Conservation (phyloP, 2,329 filamentous ascomycete species). For the Aspergillaceae sp. region DNA sequence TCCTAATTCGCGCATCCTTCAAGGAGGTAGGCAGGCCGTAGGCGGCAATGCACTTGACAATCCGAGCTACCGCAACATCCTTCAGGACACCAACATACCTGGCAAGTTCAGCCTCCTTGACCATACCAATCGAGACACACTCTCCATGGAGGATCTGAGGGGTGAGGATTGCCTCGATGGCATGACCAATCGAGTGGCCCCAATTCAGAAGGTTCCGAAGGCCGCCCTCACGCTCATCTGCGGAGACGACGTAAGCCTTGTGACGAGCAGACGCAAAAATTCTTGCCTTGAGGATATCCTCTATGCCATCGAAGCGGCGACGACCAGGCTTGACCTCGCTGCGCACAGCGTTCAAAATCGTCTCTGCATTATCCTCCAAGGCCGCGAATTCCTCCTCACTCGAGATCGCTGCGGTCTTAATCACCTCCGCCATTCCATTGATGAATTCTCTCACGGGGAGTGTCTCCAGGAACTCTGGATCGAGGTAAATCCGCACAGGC, state of each 20-base stretch:
- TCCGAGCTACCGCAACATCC: slow-evolving; percentile 76
- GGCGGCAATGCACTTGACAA: slow-evolving; percentile 89
- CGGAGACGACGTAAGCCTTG: slow-evolving; percentile 89
- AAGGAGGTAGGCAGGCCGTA: slow-evolving; percentile 83
- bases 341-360: slow-evolving; percentile 65
- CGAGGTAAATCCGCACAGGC: slow-evolving; percentile 86
- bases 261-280: slow-evolving; percentile 85
- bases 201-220: slow-evolving; percentile 93
- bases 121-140: slow-evolving; percentile 94
- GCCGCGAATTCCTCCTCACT: slow-evolving; percentile 76
- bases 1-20: slow-evolving; percentile 71
- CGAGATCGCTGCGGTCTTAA: slow-evolving; percentile 97
- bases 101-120: slow-evolving; percentile 90
- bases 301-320: slow-evolving; percentile 61
- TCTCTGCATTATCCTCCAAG: slow-evolving; percentile 70
- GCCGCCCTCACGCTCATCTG: slow-evolving; percentile 88
- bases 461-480: slow-evolving; percentile 83
- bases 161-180: slow-evolving; percentile 88
- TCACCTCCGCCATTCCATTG: slow-evolving; percentile 97
- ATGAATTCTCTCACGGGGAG: slow-evolving; percentile 87
- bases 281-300: slow-evolving; percentile 62
- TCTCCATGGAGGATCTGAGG: slow-evolving; percentile 94
- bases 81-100: slow-evolving; percentile 78
- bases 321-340: slow-evolving; percentile 48
- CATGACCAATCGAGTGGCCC: slow-evolving; percentile 95